Conservation (phyloP, 2,329 filamentous ascomycete species). For the Penicillium sp. region DNA sequence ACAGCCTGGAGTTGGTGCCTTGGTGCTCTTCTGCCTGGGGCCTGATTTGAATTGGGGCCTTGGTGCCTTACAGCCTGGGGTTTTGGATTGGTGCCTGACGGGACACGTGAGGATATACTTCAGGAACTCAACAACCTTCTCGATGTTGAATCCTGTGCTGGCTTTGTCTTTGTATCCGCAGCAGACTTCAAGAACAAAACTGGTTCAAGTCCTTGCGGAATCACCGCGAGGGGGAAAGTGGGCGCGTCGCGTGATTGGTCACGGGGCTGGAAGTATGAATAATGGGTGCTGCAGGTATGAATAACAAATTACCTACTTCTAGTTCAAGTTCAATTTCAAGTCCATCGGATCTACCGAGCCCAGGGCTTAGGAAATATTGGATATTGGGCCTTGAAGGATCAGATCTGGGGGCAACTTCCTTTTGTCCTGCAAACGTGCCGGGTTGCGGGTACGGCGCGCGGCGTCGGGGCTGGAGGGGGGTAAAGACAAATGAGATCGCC, state of each 20-base stretch:
- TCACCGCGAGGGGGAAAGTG: conserved; percentile 1
- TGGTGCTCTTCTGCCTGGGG: background rate
- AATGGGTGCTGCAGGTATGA: background rate
- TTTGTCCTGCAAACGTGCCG: conserved; percentile 17
- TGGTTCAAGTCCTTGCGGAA: background rate
- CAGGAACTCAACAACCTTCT: background rate
- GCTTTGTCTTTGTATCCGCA: background rate
- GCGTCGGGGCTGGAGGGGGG: conserved; percentile 9
- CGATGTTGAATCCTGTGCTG: background rate
- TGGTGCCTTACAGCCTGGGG: conserved; percentile 7
- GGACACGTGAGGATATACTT: conserved; percentile 2
- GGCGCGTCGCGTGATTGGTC: conserved; percentile 28
- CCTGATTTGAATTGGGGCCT: too few relatives aligned
- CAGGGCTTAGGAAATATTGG: conserved; percentile 3
- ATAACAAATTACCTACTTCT: conserved; percentile 2
- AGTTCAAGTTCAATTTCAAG: background rate
- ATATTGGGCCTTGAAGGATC: conserved; percentile 9
- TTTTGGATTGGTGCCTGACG: background rate
- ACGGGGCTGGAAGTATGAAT: conserved; percentile 11
- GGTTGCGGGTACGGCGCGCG: conserved; percentile 25
- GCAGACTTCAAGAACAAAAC: background rate
- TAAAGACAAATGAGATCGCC: conserved; percentile 18
- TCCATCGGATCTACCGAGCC: conserved; percentile 8
- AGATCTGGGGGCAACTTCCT: conserved; percentile 18
- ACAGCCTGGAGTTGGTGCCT: conserved; percentile 7